A percentile compares a stretch with the other conserved stretches of the same genome.
Conservation (phyloP, 2,329 filamentous ascomycete genomes). For the Sporothrix brasiliensis region DNA sequence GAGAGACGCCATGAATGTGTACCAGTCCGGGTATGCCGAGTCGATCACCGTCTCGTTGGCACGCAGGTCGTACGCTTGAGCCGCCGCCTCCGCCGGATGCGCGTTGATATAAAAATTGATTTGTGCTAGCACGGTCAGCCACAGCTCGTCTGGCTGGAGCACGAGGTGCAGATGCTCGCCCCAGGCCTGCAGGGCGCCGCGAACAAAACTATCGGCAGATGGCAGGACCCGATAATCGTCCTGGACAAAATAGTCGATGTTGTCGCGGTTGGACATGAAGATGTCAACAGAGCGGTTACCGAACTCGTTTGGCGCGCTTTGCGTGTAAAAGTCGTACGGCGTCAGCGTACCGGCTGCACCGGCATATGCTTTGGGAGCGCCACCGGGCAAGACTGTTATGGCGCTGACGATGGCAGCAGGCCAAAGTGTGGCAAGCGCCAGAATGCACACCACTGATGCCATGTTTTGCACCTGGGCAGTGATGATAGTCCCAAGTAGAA, state of each 20-base stretch:
- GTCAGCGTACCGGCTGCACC: constrained; percentile 25
- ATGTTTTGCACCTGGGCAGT: not conserved
- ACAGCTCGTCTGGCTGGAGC: constrained; percentile 57
- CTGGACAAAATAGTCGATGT: constrained; percentile 28
- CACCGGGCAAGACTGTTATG: constrained; percentile 38
- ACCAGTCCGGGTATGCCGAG: constrained; percentile 37
- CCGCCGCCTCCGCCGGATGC: constrained; percentile 48
- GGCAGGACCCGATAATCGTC: constrained; percentile 32
- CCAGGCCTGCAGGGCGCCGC: constrained; percentile 53
- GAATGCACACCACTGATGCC: not conserved
- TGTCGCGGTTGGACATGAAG: constrained; percentile 29
- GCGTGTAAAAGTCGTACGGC: constrained; percentile 34
- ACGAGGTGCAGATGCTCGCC: constrained; percentile 54
- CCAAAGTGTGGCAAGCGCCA: not conserved
- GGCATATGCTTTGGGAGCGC: constrained; percentile 33
- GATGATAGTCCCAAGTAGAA: not conserved
- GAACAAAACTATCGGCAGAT: constrained; percentile 48
- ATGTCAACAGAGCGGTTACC: constrained; percentile 31
- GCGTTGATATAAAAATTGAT: constrained; percentile 54
- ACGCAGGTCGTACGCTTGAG: constrained; percentile 51
- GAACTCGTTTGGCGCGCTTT: constrained; percentile 37
- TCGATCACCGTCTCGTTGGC: constrained; percentile 48
- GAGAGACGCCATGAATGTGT: constrained; percentile 39
- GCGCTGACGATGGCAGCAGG: not conserved
- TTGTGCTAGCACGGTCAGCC: constrained; percentile 58